A percentile compares a stretch with the other conserved stretches of the same genome.
Evolutionary conservation across 345 rosid species (phyloP).

Genomic region (Hibiscus mutabilis): DNA sequence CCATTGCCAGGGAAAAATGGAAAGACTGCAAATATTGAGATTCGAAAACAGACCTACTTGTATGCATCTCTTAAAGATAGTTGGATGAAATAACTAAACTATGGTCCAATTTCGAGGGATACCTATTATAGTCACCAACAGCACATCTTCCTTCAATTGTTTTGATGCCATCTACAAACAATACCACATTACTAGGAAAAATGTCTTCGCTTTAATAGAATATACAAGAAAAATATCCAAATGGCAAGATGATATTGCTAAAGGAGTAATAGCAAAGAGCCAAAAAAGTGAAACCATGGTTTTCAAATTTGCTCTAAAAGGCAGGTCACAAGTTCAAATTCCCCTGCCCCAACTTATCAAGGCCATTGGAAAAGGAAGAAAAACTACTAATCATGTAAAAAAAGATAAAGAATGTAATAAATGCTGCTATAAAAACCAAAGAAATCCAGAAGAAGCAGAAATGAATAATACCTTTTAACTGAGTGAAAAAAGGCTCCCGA

Average conservation of each 20-base stretch:
- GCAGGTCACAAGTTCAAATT: background rate
- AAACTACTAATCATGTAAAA: too few species aligned
- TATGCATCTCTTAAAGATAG: background rate
- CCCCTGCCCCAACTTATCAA: background rate
- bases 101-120: slow-evolving; percentile 2
- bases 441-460: background rate
- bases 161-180: slow-evolving; percentile 56
- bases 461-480: slow-evolving; percentile 41
- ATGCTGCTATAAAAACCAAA: background rate
- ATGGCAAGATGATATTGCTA: background rate
- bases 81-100: background rate
- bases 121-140: slow-evolving; percentile 57
- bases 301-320: background rate
- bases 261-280: background rate
- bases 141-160: slow-evolving; percentile 85
- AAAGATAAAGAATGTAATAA: too few species aligned
- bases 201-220: background rate
- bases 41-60: background rate
- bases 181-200: background rate
- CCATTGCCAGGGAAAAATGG: background rate
- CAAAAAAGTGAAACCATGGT: background rate
- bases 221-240: background rate
- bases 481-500: slow-evolving; percentile 43
- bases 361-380: background rate
- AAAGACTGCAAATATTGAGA: background rate